phyloP scores from a whole-genome alignment of 768 basidiomycete species.

The Lentinula aciculospora region DNA sequence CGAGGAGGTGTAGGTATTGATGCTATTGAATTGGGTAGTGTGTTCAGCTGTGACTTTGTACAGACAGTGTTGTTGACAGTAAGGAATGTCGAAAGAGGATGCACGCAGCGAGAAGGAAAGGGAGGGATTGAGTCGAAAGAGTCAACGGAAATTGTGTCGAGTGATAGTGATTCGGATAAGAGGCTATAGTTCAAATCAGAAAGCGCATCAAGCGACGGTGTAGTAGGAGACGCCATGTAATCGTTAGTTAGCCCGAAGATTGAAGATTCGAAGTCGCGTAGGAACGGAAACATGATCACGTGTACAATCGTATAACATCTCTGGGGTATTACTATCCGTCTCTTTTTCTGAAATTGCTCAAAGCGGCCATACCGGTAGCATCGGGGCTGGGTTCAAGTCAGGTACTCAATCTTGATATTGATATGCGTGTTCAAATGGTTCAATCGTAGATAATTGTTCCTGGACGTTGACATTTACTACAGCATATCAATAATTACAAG shows the following conservation, averaged over 20 bases:
- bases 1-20: slow-evolving; percentile 33
- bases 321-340: no score
- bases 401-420: not conserved
- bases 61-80: slow-evolving; percentile 21
- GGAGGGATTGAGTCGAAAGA: slow-evolving; percentile 20
- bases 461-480: not conserved
- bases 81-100: slow-evolving; percentile 20
- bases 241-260: no score
- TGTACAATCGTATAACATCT: no score
- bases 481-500: not conserved
- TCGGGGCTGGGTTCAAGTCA: not conserved
- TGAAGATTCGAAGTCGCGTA: no score
- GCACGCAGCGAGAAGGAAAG: slow-evolving; percentile 20
- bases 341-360: no score
- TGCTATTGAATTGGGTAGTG: slow-evolving; percentile 15
- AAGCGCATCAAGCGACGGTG: slow-evolving; percentile 11
- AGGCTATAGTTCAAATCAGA: not conserved
- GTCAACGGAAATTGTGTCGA: slow-evolving; percentile 26
- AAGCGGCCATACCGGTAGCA: not conserved
- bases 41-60: not conserved
- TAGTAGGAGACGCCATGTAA: slow-evolving; percentile 3
- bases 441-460: not conserved
- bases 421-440: not conserved
- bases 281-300: no score
- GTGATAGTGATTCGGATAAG: slow-evolving; percentile 26